Evolutionary conservation across 2,329 filamentous ascomycete genomes (phyloP).

Genomic region (Phoma sp.): DNA sequence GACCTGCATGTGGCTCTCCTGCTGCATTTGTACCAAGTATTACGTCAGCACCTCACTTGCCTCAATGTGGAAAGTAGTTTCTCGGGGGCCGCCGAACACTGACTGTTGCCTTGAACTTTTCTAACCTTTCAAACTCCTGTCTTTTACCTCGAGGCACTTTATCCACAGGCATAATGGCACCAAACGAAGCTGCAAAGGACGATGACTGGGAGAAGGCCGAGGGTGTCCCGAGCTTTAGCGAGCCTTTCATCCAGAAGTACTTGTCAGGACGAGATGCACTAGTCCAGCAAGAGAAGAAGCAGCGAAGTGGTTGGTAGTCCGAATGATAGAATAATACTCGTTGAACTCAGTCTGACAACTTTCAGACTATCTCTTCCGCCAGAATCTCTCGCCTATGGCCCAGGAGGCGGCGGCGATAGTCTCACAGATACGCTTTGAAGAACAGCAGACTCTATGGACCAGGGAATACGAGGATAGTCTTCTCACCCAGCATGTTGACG

Average conservation of each 20-base stretch:
- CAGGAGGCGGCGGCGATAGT: constrained; percentile 81
- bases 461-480: constrained; percentile 73
- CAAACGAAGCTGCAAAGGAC: constrained; percentile 33
- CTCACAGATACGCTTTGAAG: constrained; percentile 77
- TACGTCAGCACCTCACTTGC: constrained; percentile 34
- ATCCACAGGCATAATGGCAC: constrained; percentile 27
- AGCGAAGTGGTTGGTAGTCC: constrained; percentile 73
- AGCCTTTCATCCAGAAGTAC: constrained; percentile 85
- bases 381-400: constrained; percentile 80
- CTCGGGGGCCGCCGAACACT: constrained; percentile 26
- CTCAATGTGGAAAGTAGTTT: constrained; percentile 25
- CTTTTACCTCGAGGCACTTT: background rate
- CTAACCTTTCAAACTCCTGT: constrained; percentile 6
- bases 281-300: constrained; percentile 80
- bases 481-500: constrained; percentile 67
- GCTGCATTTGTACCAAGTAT: constrained; percentile 15
- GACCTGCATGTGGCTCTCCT: background rate
- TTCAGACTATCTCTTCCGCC: constrained; percentile 72
- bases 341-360: constrained; percentile 34
- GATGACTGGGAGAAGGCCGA: constrained; percentile 52
- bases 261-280: constrained; percentile 76
- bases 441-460: constrained; percentile 80
- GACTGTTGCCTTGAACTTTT: constrained; percentile 3
- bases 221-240: constrained; percentile 57
- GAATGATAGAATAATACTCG: background rate